Base-by-base conservation (phyloP, 257 asterid genomes). In the Verbena officinalis region DNA sequence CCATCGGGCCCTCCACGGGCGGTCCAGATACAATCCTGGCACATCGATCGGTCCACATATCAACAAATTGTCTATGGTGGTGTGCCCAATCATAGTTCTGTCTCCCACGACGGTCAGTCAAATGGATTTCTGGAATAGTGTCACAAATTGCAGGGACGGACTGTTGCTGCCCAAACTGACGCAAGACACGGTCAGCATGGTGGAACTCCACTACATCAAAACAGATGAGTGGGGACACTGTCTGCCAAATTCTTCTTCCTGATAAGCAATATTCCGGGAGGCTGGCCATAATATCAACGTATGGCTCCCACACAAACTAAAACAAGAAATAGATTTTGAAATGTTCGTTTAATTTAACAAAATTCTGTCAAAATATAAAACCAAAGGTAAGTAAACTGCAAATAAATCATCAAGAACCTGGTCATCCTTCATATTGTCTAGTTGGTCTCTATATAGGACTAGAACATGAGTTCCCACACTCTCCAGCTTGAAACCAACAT, bases 11-110 rank as follows among this genome's bases (percentile, higher is more conserved):
- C 50, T 84, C 80, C 49, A 77, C 23, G 2, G 71, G 82, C 50
- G 86, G 80, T 14, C 75, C 75, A 40, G 76, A 65, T 36, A 85
- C 71, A 38, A 80, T 67, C 1, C 84, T 79, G 48, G 79, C 75
- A 64, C 56, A 57, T 30, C 86, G 89, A 49, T 80, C 75, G 0
- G 83, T 69, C 97, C 95, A 87, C 87, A 84, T 77, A 71, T 84
- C 86, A 38, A 87, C 84, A 58, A 76, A 85, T 30, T 85, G 86
- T 72, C 78, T 75, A 77, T 83, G 90, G 75, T 85, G 95, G n/a
- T 68, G 86, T 30, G 87, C 85, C 97, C 95, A 90, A 70, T 90
- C 90, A 13, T 86, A 84, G 56, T 87, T 89, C 79, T 87, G 95
- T 72, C 97, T 77, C 63, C 94, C 95, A 43, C 89, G 85, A 59